Base-by-base conservation (phyloP, 169 alveolate genomes). In the Cryptosporidium sp. region DNA sequence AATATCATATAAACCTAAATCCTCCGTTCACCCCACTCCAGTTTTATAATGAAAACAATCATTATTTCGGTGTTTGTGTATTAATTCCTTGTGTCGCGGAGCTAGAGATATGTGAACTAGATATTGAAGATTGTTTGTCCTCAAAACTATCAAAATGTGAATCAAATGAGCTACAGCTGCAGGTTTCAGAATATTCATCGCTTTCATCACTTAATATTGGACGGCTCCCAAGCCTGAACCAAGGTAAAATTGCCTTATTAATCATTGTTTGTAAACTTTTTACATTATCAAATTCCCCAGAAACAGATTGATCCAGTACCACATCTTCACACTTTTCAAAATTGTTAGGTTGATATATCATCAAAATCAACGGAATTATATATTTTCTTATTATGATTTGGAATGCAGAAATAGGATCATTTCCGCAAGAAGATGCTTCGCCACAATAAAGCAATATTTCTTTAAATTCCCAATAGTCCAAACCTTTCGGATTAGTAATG, bases 391-490 rank as follows among this genome's bases (percentile, higher is more conserved):
- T 61, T 26, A 80, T 80, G n/a, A 33, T 80, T 80, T 80, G 89
- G 68, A 80, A 65, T 18, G 89, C 75, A 29, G 75, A 62, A 45
- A 26, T 29, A 12, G 89, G 67, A 48, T 60, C 60, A 39, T 60
- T 42, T 26, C 89, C 89, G 33, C 89, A 80, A 10, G 53, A 61
- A 4, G 89, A 60, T 18, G 67, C 75, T 65, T 80, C 89, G 0
- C 89, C 89, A 42, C 89, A 80, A 65, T 80, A 80, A 29, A 80
- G 75, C 14, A 80, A 65, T 80, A 44, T 45, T 65, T 80, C 89
- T 52, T 80, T 80, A 65, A 80, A 80, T 80, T 80, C 89, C 89
- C 89, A 80, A 31, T 80, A 80, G 45, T 80, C 89, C 6, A 80
- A 33, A 51, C 89, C 89, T 26, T 80, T 80, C 9, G 89, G 89